phyloP scores from a whole-genome alignment of 768 basidiomycete species.

The Gymnopilus dilepis region DNA sequence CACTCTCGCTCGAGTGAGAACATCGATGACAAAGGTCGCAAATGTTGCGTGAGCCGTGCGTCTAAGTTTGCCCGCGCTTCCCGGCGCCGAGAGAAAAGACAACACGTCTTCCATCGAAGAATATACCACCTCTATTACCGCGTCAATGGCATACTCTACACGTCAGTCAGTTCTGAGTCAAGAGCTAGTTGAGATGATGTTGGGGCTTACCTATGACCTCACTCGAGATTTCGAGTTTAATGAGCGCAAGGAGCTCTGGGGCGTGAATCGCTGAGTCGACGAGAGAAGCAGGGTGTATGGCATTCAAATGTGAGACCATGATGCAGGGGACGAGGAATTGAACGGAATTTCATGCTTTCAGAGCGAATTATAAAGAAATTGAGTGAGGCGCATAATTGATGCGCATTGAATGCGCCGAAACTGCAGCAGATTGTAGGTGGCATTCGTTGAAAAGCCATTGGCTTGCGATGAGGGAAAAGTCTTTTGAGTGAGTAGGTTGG shows the following conservation, averaged over 20 bases:
- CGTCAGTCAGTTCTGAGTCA: constrained; percentile 11
- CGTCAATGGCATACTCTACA: constrained; percentile 73
- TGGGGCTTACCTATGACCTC: constrained; percentile 64
- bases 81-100: constrained; percentile 57
- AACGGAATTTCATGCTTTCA: constrained; percentile 11
- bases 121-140: constrained; percentile 73
- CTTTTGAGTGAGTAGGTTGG: too few species aligned
- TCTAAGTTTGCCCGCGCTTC: constrained; percentile 41
- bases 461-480: too few species aligned
- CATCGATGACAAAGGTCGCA: constrained; percentile 64
- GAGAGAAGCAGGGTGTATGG: constrained; percentile 55
- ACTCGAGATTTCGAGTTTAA: constrained; percentile 65
- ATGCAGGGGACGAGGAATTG: constrained; percentile 23
- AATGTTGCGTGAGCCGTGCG: constrained; percentile 62
- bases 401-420: too few species aligned
- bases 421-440: too few species aligned
- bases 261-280: constrained; percentile 69
- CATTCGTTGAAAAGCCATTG: too few species aligned
- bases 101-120: constrained; percentile 76
- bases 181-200: constrained; percentile 30
- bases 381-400: too few species aligned
- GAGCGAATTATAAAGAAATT: constrained; percentile 30
- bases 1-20: constrained; percentile 76
- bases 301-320: constrained; percentile 26
- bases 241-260: constrained; percentile 68